phyloP scores from a whole-genome alignment of 345 rosid species.

The Anacardium occidentale region DNA sequence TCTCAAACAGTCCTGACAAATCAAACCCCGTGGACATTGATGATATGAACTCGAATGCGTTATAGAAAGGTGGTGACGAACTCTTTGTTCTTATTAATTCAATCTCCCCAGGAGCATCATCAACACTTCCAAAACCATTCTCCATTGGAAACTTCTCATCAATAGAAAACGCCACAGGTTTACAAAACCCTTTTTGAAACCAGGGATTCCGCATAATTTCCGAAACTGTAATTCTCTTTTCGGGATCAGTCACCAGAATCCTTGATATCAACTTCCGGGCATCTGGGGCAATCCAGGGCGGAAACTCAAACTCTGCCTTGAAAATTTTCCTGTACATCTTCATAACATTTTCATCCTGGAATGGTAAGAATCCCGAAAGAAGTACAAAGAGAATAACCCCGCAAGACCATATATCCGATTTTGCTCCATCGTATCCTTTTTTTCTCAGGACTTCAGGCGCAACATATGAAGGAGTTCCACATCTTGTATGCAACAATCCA shows the following conservation, averaged over 20 bases:
- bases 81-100: conserved; percentile 21
- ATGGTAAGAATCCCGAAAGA: conserved; percentile 43
- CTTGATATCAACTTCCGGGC: conserved; percentile 39
- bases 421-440: conserved; percentile 50
- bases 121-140: neutral
- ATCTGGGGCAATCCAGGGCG: conserved; percentile 38
- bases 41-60: conserved; percentile 57
- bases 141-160: conserved; percentile 16
- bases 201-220: conserved; percentile 41
- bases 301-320: conserved; percentile 42
- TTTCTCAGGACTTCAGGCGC: conserved; percentile 52
- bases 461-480: conserved; percentile 44
- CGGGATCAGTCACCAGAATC: conserved; percentile 52
- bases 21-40: conserved; percentile 48
- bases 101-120: conserved; percentile 13
- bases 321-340: conserved; percentile 43
- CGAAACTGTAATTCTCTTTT: conserved; percentile 40
- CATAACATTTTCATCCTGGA: conserved; percentile 42
- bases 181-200: conserved; percentile 29
- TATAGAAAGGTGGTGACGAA: conserved; percentile 27
- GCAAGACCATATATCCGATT: conserved; percentile 57
- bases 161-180: conserved; percentile 8
- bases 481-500: conserved; percentile 48
- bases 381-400: conserved; percentile 52
- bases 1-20: conserved; percentile 48